These are phyloP conservation scores for Botrytis elliptica DNA, from an alignment of 2,329 filamentous ascomycete species.

Conservation along the genomic window DNA sequence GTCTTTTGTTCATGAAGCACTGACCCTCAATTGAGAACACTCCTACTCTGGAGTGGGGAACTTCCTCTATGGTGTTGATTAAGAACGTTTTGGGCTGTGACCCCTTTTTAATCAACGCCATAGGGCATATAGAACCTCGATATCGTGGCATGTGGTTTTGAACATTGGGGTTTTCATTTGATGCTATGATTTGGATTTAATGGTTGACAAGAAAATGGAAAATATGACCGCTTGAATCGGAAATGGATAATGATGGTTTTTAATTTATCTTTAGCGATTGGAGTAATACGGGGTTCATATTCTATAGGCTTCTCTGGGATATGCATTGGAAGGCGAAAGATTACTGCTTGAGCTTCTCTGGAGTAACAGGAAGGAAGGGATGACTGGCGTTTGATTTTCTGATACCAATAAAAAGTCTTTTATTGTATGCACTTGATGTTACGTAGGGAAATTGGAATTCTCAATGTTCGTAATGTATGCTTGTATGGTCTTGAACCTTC, in stretches of 20 bases:
- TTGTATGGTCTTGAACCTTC: background rate
- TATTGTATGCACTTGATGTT: background rate
- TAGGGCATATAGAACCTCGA: slow-evolving; percentile 14
- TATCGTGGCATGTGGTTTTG: background rate
- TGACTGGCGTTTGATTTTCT: background rate
- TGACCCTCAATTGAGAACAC: background rate
- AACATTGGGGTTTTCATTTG: background rate
- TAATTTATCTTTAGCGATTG: background rate
- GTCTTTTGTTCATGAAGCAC: background rate
- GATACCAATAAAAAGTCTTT: background rate
- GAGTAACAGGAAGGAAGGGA: background rate
- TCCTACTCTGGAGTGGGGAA: slow-evolving; percentile 7
- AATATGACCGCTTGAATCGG: background rate
- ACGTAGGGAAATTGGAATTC: background rate
- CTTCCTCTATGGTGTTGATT: slow-evolving; percentile 7
- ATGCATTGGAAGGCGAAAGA: background rate
- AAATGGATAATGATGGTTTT: slow-evolving; percentile 7
- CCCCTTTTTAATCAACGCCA: slow-evolving; percentile 6
- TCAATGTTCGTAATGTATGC: background rate
- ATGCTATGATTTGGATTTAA: background rate
- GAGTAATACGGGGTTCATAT: background rate
- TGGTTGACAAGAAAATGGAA: background rate
- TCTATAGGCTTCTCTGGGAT: background rate
- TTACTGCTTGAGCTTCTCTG: background rate
- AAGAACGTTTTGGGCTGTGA: background rate